Percentiles rank a stretch among this genome's conserved stretches.
Evolutionary conservation across 345 rosid species (phyloP).

Genomic region (Cardiospermum halicacabum): DNA sequence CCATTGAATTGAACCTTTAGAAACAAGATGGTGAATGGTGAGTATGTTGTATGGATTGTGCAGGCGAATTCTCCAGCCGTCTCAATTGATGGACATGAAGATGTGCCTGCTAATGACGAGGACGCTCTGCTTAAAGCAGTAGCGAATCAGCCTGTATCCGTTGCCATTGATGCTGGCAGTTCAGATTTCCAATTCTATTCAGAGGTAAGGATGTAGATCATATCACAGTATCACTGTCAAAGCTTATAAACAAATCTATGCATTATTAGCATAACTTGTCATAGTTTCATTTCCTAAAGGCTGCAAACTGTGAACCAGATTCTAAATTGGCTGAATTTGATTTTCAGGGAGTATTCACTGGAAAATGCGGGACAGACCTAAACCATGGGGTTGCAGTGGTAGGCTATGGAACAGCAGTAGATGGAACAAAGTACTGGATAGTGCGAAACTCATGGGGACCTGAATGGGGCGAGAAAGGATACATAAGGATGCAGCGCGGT

Average conservation of each 20-base stretch:
- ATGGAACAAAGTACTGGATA: conserved; percentile 76
- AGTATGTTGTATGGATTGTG: background rate
- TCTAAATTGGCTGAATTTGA: background rate
- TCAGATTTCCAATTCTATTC: conserved; percentile 80
- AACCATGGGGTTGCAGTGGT: conserved; percentile 65
- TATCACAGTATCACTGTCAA: background rate
- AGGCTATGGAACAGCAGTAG: conserved; percentile 61
- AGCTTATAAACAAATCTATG: background rate
- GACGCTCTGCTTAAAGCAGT: conserved; percentile 57
- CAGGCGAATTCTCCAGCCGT: conserved; percentile 41
- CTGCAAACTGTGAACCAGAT: background rate
- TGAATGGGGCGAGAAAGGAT: conserved; percentile 78
- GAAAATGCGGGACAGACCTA: conserved; percentile 56
- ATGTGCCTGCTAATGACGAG: conserved; percentile 57
- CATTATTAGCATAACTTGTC: too few relatives aligned
- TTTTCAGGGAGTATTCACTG: conserved; percentile 64
- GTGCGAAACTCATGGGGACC: conserved; percentile 77
- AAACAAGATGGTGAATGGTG: background rate
- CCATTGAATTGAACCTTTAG: background rate
- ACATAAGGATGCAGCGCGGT: conserved; percentile 56
- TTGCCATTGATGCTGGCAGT: conserved; percentile 72
- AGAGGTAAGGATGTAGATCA: conserved; percentile 34
- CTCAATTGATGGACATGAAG: conserved; percentile 62
- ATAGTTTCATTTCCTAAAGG: too few relatives aligned
- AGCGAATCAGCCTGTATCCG: conserved; percentile 64